Base-by-base conservation (phyloP, 495 filamentous ascomycete species). In the Coniosporium apollinis region DNA sequence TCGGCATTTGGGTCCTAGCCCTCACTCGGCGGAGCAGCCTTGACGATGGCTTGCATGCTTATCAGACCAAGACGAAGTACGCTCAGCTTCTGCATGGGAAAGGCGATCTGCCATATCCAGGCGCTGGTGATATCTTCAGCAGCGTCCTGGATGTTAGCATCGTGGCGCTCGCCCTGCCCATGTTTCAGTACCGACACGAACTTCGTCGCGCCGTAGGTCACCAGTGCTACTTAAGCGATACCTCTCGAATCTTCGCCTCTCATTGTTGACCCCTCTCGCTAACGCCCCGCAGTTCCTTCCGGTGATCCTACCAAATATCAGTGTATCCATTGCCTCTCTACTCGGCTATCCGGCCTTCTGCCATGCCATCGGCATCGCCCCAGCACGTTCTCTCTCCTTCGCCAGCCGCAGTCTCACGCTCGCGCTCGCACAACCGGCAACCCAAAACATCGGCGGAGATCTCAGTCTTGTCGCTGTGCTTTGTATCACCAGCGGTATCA, bases 121-220 rank as follows among this genome's bases (percentile, higher is more conserved):
- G 66, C 3, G 66, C 65, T 2, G 66, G 64, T 11, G 65, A 71
- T 37, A 38, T 71, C 24, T 57, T 70, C 36, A 41, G 55, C 31
- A 60, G 52, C 28, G 38, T 62, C 13, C 51, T 71, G 2, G 64
- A 72, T 48, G 64, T 63, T 0, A 56, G 55, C 34, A 70, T 72
- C 41, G 59, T 72, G 4, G 50, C 65, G 1, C 58, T 72, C 5
- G 66, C 67, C 4, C 48, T 71, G 7, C 65, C 68, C 0, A 68
- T 70, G 59, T 68, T 64, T 45, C 53, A 55, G 8, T 67, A 70
- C 44, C 61, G 66, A 3, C 44, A 54, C 11, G 58, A 69, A 47
- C 58, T 71, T 2, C 41, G 43, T 28, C 47, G 50, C 18, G n/a
- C n/a, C n/a, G n/a, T n/a, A n/a, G n/a, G n/a, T n/a, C n/a, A n/a